Conservation (phyloP, 179 eudicot genomes). For the Heliamphora pulchella region DNA sequence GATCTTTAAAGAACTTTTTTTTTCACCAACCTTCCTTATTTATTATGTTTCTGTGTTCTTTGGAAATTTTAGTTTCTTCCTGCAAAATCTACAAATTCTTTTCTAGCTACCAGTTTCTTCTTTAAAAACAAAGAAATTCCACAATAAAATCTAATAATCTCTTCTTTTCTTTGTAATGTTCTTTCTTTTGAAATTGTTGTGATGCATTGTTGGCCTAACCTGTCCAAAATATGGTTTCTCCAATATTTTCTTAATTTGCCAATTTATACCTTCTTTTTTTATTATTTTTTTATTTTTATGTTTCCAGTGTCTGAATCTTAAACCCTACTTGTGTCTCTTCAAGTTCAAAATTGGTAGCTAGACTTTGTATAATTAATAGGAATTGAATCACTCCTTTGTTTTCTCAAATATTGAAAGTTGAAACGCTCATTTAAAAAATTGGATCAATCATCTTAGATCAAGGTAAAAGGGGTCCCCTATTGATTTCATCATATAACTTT, state of each 20-base stretch:
- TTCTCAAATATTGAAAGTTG: background rate
- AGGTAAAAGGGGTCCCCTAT: background rate
- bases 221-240: no score
- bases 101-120: background rate
- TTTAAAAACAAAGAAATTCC: background rate
- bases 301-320: no score
- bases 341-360: background rate
- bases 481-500: background rate
- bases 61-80: background rate
- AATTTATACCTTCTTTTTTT: background rate
- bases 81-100: background rate
- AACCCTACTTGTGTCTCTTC: background rate
- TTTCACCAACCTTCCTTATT: background rate
- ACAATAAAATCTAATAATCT: background rate
- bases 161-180: no score
- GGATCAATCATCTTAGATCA: background rate
- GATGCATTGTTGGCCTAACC: background rate
- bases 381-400: background rate
- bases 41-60: background rate
- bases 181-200: background rate
- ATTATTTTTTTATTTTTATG: background rate
- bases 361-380: background rate
- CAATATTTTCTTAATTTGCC: no score
- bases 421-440: no score
- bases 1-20: background rate